phyloP scores from a whole-genome alignment of 1,139 yeast genomes.

The Lodderomyces metapsilosis region DNA sequence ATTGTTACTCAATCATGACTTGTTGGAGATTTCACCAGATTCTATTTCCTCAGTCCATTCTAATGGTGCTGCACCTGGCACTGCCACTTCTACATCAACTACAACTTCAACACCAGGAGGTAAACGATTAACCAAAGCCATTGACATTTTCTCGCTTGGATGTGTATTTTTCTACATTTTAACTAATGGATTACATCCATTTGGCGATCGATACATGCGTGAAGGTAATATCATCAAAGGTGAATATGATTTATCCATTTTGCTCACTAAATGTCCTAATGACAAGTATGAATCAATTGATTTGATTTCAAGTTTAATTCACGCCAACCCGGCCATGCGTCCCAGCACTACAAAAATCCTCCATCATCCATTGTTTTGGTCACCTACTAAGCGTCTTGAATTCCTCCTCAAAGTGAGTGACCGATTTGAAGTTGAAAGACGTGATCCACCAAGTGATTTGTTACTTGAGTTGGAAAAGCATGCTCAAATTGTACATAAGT shows the following conservation, averaged over 20 bases:
- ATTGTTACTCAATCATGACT: conserved; percentile 51
- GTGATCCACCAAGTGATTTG: conserved; percentile 81
- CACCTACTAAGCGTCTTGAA: conserved; percentile 68
- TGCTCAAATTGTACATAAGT: conserved; percentile 52
- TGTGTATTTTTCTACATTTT: conserved; percentile 89
- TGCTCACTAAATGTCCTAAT: conserved; percentile 39
- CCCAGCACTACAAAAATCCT: conserved; percentile 70
- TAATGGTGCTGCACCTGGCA: conserved; percentile 5
- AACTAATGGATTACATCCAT: conserved; percentile 88
- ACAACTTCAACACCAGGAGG: conserved; percentile 19
- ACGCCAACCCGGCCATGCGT: conserved; percentile 63
- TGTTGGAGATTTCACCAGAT: conserved; percentile 41
- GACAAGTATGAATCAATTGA: conserved; percentile 68
- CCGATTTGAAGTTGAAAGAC: conserved; percentile 79
- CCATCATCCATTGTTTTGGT: conserved; percentile 90
- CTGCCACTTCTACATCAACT: conserved; percentile 5
- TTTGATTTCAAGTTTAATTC: conserved; percentile 70
- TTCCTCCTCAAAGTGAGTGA: conserved; percentile 86
- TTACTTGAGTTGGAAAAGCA: conserved; percentile 58
- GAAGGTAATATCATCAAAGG: conserved; percentile 87
- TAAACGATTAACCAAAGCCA: conserved; percentile 80
- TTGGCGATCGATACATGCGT: conserved; percentile 83
- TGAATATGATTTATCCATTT: conserved; percentile 51
- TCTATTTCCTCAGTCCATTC: conserved; percentile 38
- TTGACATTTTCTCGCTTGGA: conserved; percentile 92